A percentile compares a stretch with the other conserved stretches of the same genome.
Evolutionary conservation across 2,329 filamentous ascomycete species (phyloP).

Genomic region (Stachybotrys chlorohalonatus): DNA sequence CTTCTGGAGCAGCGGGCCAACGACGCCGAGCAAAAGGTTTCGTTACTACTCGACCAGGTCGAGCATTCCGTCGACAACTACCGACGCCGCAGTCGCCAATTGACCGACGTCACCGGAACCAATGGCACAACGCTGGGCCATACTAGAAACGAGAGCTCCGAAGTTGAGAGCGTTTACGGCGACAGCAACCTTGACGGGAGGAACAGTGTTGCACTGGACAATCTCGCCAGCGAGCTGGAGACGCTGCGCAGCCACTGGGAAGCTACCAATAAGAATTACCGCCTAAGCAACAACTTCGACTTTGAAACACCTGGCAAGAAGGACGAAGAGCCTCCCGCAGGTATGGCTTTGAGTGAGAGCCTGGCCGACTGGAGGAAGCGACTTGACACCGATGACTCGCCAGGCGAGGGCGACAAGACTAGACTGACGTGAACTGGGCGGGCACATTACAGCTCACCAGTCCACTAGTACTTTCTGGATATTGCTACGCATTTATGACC

Average conservation of each 20-base stretch:
- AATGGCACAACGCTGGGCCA: conserved; percentile 33
- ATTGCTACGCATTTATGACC: conserved; percentile 19
- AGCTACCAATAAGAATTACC: conserved; percentile 89
- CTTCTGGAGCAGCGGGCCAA: conserved; percentile 74
- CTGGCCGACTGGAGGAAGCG: conserved; percentile 73
- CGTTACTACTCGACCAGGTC: conserved; percentile 86
- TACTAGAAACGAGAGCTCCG: conserved; percentile 46
- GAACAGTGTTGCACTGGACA: conserved; percentile 69
- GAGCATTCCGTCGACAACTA: conserved; percentile 92
- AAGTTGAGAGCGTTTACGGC: conserved; percentile 54
- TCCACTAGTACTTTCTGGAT: conserved; percentile 11
- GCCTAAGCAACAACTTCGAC: conserved; percentile 81
- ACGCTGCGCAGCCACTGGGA: conserved; percentile 89
- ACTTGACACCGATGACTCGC: conserved; percentile 47
- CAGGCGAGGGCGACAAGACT: conserved; percentile 17
- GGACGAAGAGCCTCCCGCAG: conserved; percentile 30
- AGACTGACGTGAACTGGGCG: conserved; percentile 3
- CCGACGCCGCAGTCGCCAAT: conserved; percentile 63
- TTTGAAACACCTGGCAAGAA: conserved; percentile 52
- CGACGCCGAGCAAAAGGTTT: conserved; percentile 90
- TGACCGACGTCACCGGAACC: conserved; percentile 29
- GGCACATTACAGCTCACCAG: conserved; percentile 8
- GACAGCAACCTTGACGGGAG: conserved; percentile 38
- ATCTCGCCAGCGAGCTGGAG: conserved; percentile 85
- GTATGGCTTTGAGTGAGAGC: conserved; percentile 55